These are phyloP conservation scores for Sphaerobolus stellatus DNA, from an alignment of 1,284 basidiomycete genomes.

Conservation along the genomic window DNA sequence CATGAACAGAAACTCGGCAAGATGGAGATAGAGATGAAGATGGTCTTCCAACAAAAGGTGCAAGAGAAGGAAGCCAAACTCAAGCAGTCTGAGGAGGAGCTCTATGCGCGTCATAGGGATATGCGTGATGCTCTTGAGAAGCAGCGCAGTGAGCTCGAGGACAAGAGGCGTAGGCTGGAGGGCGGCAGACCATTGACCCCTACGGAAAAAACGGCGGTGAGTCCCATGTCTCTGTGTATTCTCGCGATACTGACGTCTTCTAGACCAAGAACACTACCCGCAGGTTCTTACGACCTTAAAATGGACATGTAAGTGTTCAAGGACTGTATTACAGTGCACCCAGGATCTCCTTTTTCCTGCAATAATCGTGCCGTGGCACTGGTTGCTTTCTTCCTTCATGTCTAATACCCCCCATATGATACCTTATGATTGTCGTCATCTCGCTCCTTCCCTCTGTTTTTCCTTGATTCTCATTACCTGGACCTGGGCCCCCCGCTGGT, in stretches of 20 bases:
- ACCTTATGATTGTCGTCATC: no score
- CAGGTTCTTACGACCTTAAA: constrained; percentile 72
- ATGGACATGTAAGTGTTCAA: no score
- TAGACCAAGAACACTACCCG: constrained; percentile 70
- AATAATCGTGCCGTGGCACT: no score
- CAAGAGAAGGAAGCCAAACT: constrained; percentile 97
- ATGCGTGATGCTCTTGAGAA: constrained; percentile 99
- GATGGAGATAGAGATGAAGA: constrained; percentile 99
- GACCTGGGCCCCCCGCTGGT: no score
- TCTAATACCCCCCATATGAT: no score
- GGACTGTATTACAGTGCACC: no score
- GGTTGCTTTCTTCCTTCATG: no score
- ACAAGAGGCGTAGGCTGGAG: constrained; percentile 97
- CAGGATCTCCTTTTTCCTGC: no score
- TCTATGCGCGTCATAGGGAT: constrained; percentile 95
- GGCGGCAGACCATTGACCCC: constrained; percentile 92
- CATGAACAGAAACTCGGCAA: constrained; percentile 96
- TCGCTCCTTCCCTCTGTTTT: no score
- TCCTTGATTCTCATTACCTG: no score
- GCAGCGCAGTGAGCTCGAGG: constrained; percentile 92
- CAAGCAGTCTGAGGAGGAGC: constrained; percentile 96
- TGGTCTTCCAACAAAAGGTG: constrained; percentile 99
- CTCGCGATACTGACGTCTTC: not conserved
- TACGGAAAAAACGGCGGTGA: constrained; percentile 76
- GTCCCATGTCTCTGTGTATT: constrained; percentile 26